Base-by-base conservation (phyloP, 352 stramenopile genomes). In the Aphanomyces astaci region DNA sequence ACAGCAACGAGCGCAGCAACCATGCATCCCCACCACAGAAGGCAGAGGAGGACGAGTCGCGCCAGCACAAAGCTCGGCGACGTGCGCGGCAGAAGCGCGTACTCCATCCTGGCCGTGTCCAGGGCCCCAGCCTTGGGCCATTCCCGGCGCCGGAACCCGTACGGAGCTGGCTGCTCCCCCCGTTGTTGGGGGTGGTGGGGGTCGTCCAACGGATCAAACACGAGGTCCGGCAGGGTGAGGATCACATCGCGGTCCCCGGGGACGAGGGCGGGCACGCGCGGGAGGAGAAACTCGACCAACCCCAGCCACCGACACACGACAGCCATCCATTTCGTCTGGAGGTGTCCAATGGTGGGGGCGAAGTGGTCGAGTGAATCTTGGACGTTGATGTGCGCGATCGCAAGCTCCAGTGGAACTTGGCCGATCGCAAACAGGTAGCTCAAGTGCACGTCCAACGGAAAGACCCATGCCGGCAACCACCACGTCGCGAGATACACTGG, bases 351-450 rank as follows among this genome's bases (percentile, higher is more conserved):
- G 52, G 82, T 82, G 53, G 93, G 92, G 70, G 93, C 93, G 31
- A 82, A 80, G 53, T 89, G 80, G 68, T 99, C 96, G 33, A 99
- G 78, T 30, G 98, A 81, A 13, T 84, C 92, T n/a, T 98, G 75
- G 53, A 98, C 96, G 4, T 93, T 94, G 13, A 98, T 73, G 76
- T 99, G 96, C 43, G 98, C 96, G 24, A 96, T 78, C 7, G 98
- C 78, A 5, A 99, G 78, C 74, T 99, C 96, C n/a, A 98, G 48
- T 10, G 96, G 96, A 30, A 98, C 89, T 86, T 98, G 96, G 55
- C 98, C 81, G 71, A 98, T 89, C 7, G 92, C 79, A 60, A 88
- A 92, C 30, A 97, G 76, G 74, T 98, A 90, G 73, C 90, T 96
- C 77, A 98, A 96, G 2, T 85, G 87, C 51, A 98, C 78, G 2